phyloP scores from a whole-genome alignment of 108 stramenopile species.

The Fragilariopsis cylindrus region DNA sequence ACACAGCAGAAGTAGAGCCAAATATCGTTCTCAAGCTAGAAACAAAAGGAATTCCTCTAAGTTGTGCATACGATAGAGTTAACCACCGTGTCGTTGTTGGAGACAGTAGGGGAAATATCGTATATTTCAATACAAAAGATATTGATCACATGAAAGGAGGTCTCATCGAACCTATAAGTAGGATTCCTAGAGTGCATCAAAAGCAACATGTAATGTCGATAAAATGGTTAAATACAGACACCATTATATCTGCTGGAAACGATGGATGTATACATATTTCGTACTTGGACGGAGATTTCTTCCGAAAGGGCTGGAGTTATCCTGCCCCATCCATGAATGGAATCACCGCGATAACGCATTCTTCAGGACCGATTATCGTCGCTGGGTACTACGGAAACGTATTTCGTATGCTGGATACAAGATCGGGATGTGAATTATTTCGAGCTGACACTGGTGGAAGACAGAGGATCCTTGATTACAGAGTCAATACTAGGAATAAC shows the following conservation, averaged over 20 bases:
- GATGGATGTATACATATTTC: slow-evolving; percentile 66
- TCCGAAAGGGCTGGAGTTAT: slow-evolving; percentile 28
- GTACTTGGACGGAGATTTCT: slow-evolving; percentile 15
- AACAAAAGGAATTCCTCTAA: slow-evolving; percentile 57
- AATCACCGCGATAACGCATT: background rate
- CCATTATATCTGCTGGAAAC: slow-evolving; percentile 67
- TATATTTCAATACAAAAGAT: slow-evolving; percentile 33
- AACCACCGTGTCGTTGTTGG: slow-evolving; percentile 50
- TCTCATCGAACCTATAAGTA: background rate
- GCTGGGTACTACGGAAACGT: slow-evolving; percentile 72
- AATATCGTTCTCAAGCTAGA: slow-evolving; percentile 27
- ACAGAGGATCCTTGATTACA: slow-evolving; percentile 48
- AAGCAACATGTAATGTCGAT: slow-evolving; percentile 75
- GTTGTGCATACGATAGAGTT: slow-evolving; percentile 45
- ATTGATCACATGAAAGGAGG: background rate
- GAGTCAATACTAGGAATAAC: background rate
- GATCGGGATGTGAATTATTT: slow-evolving; percentile 61
- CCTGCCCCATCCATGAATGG: slow-evolving; percentile 30
- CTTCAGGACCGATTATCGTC: slow-evolving; percentile 22
- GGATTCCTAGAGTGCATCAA: slow-evolving; percentile 44
- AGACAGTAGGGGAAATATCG: slow-evolving; percentile 67
- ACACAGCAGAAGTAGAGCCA: background rate
- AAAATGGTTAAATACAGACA: slow-evolving; percentile 19
- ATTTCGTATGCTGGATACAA: slow-evolving; percentile 54
- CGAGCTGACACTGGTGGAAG: slow-evolving; percentile 66